Percentiles rank a stretch among this genome's conserved stretches.
Conservation (phyloP, 345 rosid genomes). For the Heritiera littoralis region DNA sequence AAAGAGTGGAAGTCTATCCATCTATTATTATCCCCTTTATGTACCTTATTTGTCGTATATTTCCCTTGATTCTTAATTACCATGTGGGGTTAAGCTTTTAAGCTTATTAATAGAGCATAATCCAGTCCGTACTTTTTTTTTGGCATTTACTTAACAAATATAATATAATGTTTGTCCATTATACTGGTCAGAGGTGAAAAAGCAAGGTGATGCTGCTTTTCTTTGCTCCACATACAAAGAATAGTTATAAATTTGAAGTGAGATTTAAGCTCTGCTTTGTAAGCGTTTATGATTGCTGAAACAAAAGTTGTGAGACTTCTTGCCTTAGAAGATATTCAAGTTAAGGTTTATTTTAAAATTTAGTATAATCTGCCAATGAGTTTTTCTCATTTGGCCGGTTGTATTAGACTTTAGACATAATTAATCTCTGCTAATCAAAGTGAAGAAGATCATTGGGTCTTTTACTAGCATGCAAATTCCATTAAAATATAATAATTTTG, state of each 20-base stretch:
- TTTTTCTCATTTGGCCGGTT: background rate
- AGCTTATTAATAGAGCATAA: background rate
- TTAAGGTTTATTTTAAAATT: background rate
- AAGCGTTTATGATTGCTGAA: background rate
- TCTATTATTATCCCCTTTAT: background rate
- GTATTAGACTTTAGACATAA: background rate
- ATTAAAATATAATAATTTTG: background rate
- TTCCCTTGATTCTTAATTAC: background rate
- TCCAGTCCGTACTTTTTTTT: background rate
- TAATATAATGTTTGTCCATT: background rate
- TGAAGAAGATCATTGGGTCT: background rate
- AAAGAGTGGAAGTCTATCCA: background rate
- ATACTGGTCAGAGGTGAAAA: background rate
- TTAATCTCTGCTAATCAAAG: background rate
- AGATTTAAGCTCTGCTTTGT: background rate
- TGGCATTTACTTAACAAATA: background rate
- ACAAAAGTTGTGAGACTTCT: background rate
- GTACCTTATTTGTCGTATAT: background rate
- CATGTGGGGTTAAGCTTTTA: background rate
- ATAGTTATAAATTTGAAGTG: background rate
- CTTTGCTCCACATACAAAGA: background rate
- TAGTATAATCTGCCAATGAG: background rate
- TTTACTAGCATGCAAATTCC: background rate
- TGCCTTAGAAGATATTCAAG: conserved; percentile 1
- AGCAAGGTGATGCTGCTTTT: background rate